Conservation (phyloP, 495 filamentous ascomycete species). For the Hypoxylon subgilvum region DNA sequence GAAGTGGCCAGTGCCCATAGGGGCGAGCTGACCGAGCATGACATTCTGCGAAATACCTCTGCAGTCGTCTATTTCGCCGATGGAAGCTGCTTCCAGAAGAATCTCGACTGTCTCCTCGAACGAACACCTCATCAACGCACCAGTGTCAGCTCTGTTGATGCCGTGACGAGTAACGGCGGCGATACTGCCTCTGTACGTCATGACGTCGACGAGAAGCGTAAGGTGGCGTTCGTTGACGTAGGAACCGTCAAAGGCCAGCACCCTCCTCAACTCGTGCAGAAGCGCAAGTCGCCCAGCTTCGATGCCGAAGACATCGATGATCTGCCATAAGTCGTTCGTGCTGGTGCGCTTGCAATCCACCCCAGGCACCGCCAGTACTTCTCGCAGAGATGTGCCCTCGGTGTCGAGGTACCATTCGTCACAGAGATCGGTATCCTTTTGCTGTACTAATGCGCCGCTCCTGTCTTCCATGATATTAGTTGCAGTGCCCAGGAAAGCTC, state of each 20-base stretch:
- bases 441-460: slow-evolving; percentile 71
- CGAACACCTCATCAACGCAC: slow-evolving; percentile 98
- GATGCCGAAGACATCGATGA: slow-evolving; percentile 92
- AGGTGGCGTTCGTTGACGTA: slow-evolving; percentile 99
- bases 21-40: slow-evolving; percentile 96
- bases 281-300: slow-evolving; percentile 88
- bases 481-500: slow-evolving; percentile 90
- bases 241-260: slow-evolving; percentile 95
- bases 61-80: slow-evolving; percentile 95
- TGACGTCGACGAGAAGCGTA: slow-evolving; percentile 94
- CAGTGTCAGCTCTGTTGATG: slow-evolving; percentile 97
- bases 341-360: slow-evolving; percentile 90
- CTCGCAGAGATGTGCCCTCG: slow-evolving; percentile 79
- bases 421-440: slow-evolving; percentile 73
- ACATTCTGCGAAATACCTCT: slow-evolving; percentile 98
- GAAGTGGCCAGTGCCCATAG: slow-evolving; percentile 93
- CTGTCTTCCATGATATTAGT: slow-evolving; percentile 64
- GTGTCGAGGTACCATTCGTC: slow-evolving; percentile 96
- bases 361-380: slow-evolving; percentile 83
- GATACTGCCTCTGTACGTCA: slow-evolving; percentile 91
- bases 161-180: slow-evolving; percentile 97
- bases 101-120: slow-evolving; percentile 99
- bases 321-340: slow-evolving; percentile 93
- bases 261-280: slow-evolving; percentile 83
- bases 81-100: slow-evolving; percentile 88